Evolutionary conservation across 495 filamentous ascomycete genomes (phyloP), one percentile per base, ranked within the genome.

Genomic region (Talaromyces stipitatus): DNA sequence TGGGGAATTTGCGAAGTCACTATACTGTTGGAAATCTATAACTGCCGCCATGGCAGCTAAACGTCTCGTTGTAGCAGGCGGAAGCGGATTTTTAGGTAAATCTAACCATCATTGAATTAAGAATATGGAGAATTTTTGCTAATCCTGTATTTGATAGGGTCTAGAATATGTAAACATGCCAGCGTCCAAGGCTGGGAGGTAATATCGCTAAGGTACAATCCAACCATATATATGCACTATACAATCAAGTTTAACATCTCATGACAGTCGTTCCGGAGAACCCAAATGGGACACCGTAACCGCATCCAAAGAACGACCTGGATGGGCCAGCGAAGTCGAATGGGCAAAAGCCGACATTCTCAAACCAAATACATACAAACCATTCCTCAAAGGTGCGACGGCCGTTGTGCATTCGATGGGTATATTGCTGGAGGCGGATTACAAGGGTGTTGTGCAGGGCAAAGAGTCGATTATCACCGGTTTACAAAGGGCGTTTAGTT

Each of bases 381-480:
- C 84, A 2, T 78, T 88, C 27, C 78, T 98, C 54, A 75, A 79
- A 50, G 82, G 77, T 29, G 89, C 92, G 45, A 84, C 88, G 65
- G 90, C 84, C 28, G 91, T 97, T 12, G 86, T 98, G 20, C 94
- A 98, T 73, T 87, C 77, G 59, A 89, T 96, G 85, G 94, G 94
- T 6, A 97, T 98, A 54, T 78, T 98, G n/a, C 80, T 98, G 11
- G 94, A 98, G 72, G 92, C 92, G 7, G 94, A 98, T 71, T 98
- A 98, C 78, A 97, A 98, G 73, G 88, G 87, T 58, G 90, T 96
- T 3, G 67, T 98, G 36, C 83, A 80, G 53, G 95, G 94, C 16
- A 81, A 79, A 48, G 91, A 94, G 62, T 88, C 87, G 0, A 82
- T 89, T 4, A 66, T 92, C 53, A 69, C 83, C 1, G 91, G 91